Evolutionary conservation across 805 yeast species (phyloP).

Genomic region (Monosporozyma yasuniensis): DNA sequence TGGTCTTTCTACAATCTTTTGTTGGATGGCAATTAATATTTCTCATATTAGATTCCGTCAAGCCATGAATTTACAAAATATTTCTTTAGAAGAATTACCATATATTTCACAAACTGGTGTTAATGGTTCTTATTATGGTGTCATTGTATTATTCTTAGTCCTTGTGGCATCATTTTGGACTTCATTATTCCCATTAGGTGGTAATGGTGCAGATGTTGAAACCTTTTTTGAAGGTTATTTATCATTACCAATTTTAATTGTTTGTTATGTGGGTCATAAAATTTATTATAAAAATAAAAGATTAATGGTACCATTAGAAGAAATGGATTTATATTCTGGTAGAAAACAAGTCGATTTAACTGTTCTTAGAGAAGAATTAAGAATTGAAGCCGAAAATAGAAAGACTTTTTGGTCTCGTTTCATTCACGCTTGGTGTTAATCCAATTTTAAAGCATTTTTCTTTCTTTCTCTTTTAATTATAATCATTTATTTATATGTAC

Average conservation of each 20-base stretch:
- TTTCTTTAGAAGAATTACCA: conserved; percentile 51
- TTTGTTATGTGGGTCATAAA: conserved; percentile 52
- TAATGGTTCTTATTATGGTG: conserved; percentile 53
- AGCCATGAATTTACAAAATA: conserved; percentile 48
- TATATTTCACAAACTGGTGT: conserved; percentile 57
- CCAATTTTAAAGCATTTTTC: not conserved
- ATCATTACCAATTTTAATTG: conserved; percentile 56
- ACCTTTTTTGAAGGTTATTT: conserved; percentile 58
- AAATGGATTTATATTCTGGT: conserved; percentile 53
- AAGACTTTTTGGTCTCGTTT: conserved; percentile 39
- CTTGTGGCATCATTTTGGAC: conserved; percentile 71
- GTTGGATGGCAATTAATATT: conserved; percentile 46
- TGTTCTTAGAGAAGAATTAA: conserved; percentile 39
- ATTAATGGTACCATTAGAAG: conserved; percentile 34
- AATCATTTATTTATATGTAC: no score
- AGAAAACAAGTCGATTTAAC: conserved; percentile 47
- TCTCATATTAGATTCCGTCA: conserved; percentile 46
- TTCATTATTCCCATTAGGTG: conserved; percentile 61
- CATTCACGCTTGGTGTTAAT: conserved; percentile 39
- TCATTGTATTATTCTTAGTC: conserved; percentile 44
- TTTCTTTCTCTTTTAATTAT: no score
- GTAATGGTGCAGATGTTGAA: conserved; percentile 40
- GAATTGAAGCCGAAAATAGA: conserved; percentile 30
- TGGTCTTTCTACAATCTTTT: conserved; percentile 43
- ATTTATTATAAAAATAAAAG: conserved; percentile 35